A percentile compares a stretch with the other conserved stretches of the same genome.
Conservation (phyloP, 2,329 filamentous ascomycete species). For the Diaporthe sp. region DNA sequence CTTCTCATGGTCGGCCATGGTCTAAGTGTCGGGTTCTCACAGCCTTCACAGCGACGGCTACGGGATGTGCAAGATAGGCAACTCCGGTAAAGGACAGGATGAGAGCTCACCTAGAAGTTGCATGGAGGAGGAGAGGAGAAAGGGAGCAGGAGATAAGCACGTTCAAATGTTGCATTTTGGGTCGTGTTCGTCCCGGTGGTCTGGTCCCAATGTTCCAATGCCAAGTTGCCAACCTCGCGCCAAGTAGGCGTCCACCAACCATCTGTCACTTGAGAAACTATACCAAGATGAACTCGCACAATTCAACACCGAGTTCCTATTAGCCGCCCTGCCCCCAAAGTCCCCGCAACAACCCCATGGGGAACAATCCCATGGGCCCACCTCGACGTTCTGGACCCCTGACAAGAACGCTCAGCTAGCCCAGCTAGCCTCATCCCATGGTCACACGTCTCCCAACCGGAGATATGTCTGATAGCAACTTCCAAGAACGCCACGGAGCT, state of each 20-base stretch:
- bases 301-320: constrained; percentile 12
- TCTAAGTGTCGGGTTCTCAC: constrained; percentile 7
- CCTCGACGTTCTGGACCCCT: constrained; percentile 18
- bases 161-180: constrained; percentile 20
- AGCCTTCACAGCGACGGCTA: not conserved
- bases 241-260: constrained; percentile 19
- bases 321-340: constrained; percentile 14
- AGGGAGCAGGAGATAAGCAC: not conserved
- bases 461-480: not conserved
- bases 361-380: constrained; percentile 21
- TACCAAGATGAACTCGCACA: constrained; percentile 23
- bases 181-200: not conserved
- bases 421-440: constrained; percentile 25
- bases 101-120: not conserved
- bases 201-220: constrained; percentile 12
- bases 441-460: constrained; percentile 20
- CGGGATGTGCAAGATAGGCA: not conserved
- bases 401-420: constrained; percentile 5
- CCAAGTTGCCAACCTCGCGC: constrained; percentile 29
- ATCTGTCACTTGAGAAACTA: constrained; percentile 3
- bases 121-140: not conserved
- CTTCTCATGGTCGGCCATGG: constrained; percentile 23
- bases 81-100: constrained; percentile 1
- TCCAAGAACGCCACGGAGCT: constrained; percentile 21
- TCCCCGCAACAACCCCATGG: constrained; percentile 28